A percentile compares a stretch with the other conserved stretches of the same genome.
Conservation (phyloP, 2,329 filamentous ascomycete species). For the Aspergillus viridinutans region DNA sequence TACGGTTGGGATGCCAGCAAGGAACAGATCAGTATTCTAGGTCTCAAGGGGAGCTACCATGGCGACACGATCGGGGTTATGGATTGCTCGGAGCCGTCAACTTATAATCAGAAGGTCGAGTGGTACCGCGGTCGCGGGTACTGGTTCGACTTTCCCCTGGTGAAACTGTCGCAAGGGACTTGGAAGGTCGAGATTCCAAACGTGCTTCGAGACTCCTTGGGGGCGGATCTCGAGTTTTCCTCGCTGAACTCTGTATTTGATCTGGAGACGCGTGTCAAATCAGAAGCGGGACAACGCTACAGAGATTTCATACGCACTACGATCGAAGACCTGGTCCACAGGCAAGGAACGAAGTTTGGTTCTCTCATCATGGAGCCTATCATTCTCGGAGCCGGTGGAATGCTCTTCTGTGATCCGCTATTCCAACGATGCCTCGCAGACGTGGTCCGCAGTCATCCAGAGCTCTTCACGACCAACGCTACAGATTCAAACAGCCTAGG, state of each 20-base stretch:
- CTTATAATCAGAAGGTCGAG: conserved; percentile 77
- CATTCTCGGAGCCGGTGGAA: conserved; percentile 76
- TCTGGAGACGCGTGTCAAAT: conserved; percentile 45
- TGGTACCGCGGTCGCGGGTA: conserved; percentile 77
- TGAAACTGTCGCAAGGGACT: conserved; percentile 61
- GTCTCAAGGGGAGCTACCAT: conserved; percentile 76
- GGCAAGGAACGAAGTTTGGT: conserved; percentile 64
- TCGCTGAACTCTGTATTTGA: conserved; percentile 60
- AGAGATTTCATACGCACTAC: conserved; percentile 54
- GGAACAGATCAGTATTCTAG: conserved; percentile 62
- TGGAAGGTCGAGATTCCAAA: conserved; percentile 62
- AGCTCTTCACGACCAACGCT: conserved; percentile 47
- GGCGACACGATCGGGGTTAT: conserved; percentile 86
- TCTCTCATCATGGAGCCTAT: conserved; percentile 77
- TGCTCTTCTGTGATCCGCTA: conserved; percentile 76
- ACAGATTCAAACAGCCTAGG: not conserved
- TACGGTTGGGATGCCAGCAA: conserved; percentile 61
- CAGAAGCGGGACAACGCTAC: conserved; percentile 51
- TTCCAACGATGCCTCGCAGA: conserved; percentile 71
- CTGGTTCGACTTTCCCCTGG: conserved; percentile 76
- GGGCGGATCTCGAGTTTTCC: conserved; percentile 41
- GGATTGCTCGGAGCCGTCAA: conserved; percentile 74
- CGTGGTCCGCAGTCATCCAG: conserved; percentile 57
- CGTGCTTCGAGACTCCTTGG: conserved; percentile 46
- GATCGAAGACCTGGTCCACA: conserved; percentile 50